Evolutionary conservation across 257 asterid genomes (phyloP).

Genomic region (Anisodus tanguticus): DNA sequence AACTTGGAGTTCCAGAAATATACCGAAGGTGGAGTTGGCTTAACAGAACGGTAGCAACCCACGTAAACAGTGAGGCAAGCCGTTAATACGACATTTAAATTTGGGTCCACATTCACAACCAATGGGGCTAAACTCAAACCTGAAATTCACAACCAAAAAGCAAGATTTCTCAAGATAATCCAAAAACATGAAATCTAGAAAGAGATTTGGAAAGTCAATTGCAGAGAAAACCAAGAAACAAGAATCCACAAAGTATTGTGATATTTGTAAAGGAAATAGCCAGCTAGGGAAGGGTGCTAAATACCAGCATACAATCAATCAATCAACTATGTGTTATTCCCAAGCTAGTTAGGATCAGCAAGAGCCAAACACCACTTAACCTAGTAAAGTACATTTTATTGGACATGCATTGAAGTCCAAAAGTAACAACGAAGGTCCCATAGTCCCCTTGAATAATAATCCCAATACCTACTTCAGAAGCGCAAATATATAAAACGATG

Average conservation of each 20-base stretch:
- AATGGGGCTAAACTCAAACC: constrained; percentile 92
- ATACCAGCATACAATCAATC: constrained; percentile 12
- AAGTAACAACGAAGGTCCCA: background rate
- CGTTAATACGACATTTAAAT: constrained; percentile 80
- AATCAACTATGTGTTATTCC: background rate
- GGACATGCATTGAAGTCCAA: constrained; percentile 16
- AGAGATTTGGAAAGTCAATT: background rate
- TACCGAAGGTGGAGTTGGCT: constrained; percentile 91
- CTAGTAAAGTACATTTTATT: background rate
- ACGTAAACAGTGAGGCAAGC: constrained; percentile 90
- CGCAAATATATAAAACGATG: background rate
- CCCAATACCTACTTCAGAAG: constrained; percentile 4
- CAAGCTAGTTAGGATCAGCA: background rate
- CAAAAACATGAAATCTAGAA: background rate
- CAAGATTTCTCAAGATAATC: constrained; percentile 17
- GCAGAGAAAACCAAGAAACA: background rate
- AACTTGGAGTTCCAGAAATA: constrained; percentile 40
- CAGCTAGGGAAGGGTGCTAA: background rate
- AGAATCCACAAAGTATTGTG: background rate
- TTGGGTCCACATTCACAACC: constrained; percentile 88
- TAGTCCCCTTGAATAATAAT: background rate
- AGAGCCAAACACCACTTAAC: background rate
- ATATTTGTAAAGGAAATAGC: background rate
- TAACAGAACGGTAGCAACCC: constrained; percentile 87
- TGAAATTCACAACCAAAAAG: constrained; percentile 41